These are phyloP conservation scores for Schizosaccharomyces octosporus DNA, from an alignment of 805 yeast species.

Conservation along the genomic window DNA sequence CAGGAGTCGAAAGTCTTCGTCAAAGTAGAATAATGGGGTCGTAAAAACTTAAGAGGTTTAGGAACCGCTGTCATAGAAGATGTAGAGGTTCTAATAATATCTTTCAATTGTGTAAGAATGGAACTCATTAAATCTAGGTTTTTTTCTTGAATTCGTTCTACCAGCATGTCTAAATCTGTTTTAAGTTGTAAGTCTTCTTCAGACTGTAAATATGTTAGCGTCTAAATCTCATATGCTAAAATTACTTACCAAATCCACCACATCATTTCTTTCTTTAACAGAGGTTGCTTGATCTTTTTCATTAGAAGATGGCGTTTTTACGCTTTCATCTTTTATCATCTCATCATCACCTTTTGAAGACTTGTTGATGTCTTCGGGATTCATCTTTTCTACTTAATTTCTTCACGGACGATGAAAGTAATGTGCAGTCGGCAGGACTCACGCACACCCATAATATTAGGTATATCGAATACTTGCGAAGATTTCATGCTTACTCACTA, in stretches of 20 bases:
- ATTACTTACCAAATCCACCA: neutral
- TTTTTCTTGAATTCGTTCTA: slow-evolving; percentile 30
- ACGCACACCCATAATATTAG: neutral
- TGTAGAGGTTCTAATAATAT: slow-evolving; percentile 68
- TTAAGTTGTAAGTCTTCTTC: slow-evolving; percentile 84
- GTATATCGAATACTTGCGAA: neutral
- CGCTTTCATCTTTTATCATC: neutral
- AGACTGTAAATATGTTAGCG: slow-evolving; percentile 20
- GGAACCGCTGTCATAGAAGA: slow-evolving; percentile 99
- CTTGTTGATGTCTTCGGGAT: neutral
- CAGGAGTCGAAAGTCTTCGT: slow-evolving; percentile 42
- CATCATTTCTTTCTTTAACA: neutral
- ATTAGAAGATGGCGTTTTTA: neutral
- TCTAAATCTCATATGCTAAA: neutral
- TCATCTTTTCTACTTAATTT: neutral
- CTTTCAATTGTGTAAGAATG: slow-evolving; percentile 47
- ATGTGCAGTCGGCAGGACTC: neutral
- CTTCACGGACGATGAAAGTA: neutral
- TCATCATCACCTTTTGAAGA: neutral
- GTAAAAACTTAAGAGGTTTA: slow-evolving; percentile 81
- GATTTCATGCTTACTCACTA: neutral
- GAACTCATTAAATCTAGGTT: slow-evolving; percentile 25
- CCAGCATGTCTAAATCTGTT: slow-evolving; percentile 63
- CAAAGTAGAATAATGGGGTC: slow-evolving; percentile 62
- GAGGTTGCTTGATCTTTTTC: neutral